These are phyloP conservation scores for Cornus controversa DNA, from an alignment of 148 eudicot species.

Conservation along the genomic window DNA sequence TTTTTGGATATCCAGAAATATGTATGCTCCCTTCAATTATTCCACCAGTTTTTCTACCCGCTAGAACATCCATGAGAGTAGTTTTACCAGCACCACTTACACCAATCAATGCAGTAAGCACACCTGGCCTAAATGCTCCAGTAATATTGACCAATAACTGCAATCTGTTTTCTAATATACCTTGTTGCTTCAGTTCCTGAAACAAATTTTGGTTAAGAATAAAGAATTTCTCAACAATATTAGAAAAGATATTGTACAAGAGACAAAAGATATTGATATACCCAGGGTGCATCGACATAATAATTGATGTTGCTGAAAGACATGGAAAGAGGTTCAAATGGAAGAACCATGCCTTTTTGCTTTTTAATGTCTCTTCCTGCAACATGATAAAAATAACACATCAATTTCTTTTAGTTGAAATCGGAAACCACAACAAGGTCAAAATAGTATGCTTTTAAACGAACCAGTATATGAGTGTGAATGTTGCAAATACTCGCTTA, in stretches of 20 bases:
- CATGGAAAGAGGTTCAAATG: constrained; percentile 94
- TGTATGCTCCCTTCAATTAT: constrained; percentile 66
- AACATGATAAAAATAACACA: constrained; percentile 9
- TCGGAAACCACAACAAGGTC: not conserved
- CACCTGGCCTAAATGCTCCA: constrained; percentile 93
- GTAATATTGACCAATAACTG: constrained; percentile 69
- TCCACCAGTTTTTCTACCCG: constrained; percentile 98
- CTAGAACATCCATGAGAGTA: constrained; percentile 96
- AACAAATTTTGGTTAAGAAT: constrained; percentile 10
- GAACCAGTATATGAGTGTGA: constrained; percentile 83
- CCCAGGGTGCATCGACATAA: constrained; percentile 82
- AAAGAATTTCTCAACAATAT: constrained; percentile 12
- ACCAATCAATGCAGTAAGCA: constrained; percentile 95
- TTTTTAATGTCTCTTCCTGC: constrained; percentile 51
- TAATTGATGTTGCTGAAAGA: constrained; percentile 74
- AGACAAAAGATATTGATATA: constrained; percentile 29
- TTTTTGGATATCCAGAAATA: constrained; percentile 88
- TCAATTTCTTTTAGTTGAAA: not conserved
- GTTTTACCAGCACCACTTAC: constrained; percentile 99
- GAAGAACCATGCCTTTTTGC: constrained; percentile 91
- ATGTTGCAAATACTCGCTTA: constrained; percentile 64
- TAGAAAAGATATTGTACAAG: not conserved
- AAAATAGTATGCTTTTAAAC: constrained; percentile 5
- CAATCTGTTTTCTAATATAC: constrained; percentile 53
- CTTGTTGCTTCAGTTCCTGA: constrained; percentile 86